Evolutionary conservation across 306 rosid genomes (phyloP), one percentile per base, ranked within the genome.

Genomic region (Lotus japonicus): DNA sequence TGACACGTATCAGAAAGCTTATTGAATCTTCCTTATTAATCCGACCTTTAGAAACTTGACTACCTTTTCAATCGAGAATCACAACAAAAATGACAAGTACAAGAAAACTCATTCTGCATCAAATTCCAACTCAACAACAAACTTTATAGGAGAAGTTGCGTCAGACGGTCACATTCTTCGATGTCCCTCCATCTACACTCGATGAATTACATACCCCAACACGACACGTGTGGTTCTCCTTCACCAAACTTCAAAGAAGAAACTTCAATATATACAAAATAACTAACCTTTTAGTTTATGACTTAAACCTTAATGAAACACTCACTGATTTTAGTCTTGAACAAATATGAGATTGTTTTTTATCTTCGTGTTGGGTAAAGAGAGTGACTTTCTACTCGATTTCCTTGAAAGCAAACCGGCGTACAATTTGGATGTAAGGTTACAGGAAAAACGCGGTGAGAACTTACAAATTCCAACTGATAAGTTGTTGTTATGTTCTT

Each of bases 191-290:
- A 77, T 61, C 81, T 21, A 51, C 45, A 63, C 61, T 58, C 42
- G 85, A 81, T 10, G 91, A 77, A 82, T 87, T 82, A 88, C 55
- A 76, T 64, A 7, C 91, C 92, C 97, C 98, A 94, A 82, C 84
- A 75, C 77, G 88, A 68, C 13, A 71, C 61, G 62, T 80, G 61
- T 38, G 59, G 70, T 46, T 75, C 77, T 17, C 71, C 81, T 35
- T 60, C 43, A 33, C 46, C 38, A 54, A 72, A 53, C 51, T 70
- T 74, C 58, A 83, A 74, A 9, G 81, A 81, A 9, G 86, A 80
- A 72, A 85, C 75, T 70, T 90, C 98, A 63, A 90, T 67, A 49
- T 63, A 56, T 13, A 90, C 89, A 49, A n/a, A 59, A 79, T 78
- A 90, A 60, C 68, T 77, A 54, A 49, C 81, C 11, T 63, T 73